Base-by-base conservation (phyloP, 2,329 filamentous ascomycete species). In the Botrytis elliptica region DNA sequence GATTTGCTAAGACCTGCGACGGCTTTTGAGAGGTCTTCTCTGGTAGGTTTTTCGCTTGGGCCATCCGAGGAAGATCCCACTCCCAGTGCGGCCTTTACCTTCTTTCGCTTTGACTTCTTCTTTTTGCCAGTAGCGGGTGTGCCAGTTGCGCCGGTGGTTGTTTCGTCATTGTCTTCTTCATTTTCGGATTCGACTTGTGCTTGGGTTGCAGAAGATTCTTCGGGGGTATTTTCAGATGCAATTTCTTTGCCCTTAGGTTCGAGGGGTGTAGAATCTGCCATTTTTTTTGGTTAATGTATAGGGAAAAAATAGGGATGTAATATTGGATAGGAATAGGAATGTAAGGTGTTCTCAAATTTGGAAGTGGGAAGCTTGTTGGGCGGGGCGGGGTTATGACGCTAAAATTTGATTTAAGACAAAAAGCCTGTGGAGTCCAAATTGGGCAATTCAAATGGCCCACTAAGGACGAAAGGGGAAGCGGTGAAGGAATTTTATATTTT, bases 61-160 rank as follows among this genome's bases (percentile, higher is more conserved):
- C 68, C 64, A 42, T 66, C 68, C 78, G 81, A 79, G n/a, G 73
- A 79, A 38, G 73, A 72, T 55, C 76, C 75, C 12, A 75, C 75
- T 36, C 67, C 72, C 9, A 84, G 81, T 33, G 84, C 82, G 57
- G 75, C 72, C 79, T 87, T 87, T 76, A 88, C 83, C 84, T 90
- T 90, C 83, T 88, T 87, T 82, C 87, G 88, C 85, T 91, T 90
- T 76, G 86, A 89, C 84, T 91, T 92, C 83, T 91, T 91, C 78
- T 89, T 88, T 79, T 85, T 86, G 63, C 79, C 77, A 22, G 80
- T 74, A 38, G 78, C 78, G 73, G 78, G 74, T 33, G 79, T 76
- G 63, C 80, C 79, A 75, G 46, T 77, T 77, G 69, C 60, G 42
- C 78, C 75, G 75, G 46, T 77, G 36, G 75, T 77, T 62, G 77